These are phyloP conservation scores for Polyporus arcularius DNA, from an alignment of 768 basidiomycete species.

Conservation along the genomic window DNA sequence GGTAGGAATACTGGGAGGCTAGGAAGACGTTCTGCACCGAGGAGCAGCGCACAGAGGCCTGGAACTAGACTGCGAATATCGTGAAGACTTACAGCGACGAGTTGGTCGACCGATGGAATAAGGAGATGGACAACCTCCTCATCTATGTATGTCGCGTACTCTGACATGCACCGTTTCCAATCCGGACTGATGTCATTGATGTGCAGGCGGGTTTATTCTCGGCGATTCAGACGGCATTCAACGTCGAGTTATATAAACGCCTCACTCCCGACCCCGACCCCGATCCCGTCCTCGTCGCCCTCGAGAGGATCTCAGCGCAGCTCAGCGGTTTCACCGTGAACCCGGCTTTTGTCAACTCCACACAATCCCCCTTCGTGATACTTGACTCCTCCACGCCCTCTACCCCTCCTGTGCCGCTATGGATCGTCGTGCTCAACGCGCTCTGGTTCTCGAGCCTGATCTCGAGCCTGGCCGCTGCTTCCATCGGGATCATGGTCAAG, in stretches of 20 bases:
- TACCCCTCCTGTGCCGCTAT: not conserved
- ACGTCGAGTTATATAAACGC: constrained; percentile 1
- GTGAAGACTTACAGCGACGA: not conserved
- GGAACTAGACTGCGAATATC: not conserved
- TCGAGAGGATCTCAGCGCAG: constrained; percentile 1
- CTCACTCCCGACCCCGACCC: not conserved
- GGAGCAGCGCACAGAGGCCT: not conserved
- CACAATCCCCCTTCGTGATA: not conserved
- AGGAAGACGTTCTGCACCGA: no score
- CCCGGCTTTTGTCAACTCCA: not conserved
- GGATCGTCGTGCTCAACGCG: constrained; percentile 9
- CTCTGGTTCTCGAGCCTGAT: constrained; percentile 19
- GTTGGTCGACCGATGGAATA: not conserved
- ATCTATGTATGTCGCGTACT: not conserved
- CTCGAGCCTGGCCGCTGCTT: constrained; percentile 10
- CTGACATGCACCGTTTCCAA: no score
- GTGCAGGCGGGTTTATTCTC: not conserved
- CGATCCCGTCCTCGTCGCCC: not conserved
- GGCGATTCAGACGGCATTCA: constrained; percentile 2
- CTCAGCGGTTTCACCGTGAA: not conserved
- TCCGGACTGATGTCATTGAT: no score
- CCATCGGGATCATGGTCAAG: constrained; percentile 14
- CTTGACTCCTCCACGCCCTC: not conserved
- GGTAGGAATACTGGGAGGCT: no score
- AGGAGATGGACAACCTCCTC: not conserved